phyloP scores from a whole-genome alignment of 768 basidiomycete genomes.

The Lentinula sp. region DNA sequence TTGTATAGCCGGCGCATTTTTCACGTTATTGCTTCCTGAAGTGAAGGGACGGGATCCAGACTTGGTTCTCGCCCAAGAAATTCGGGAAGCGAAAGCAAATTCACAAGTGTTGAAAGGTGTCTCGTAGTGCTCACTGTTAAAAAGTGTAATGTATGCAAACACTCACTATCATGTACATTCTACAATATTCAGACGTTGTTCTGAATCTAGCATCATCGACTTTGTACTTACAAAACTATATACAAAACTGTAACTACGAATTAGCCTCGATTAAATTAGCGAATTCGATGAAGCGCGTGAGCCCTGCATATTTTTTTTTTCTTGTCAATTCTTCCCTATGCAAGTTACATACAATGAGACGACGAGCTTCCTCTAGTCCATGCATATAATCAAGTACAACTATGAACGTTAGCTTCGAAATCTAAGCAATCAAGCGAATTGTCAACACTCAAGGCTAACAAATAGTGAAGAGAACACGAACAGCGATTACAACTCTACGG shows the following conservation, averaged over 20 bases:
- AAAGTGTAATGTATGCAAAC: too few species aligned
- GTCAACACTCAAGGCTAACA: neutral
- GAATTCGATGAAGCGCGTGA: too few species aligned
- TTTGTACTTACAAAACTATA: too few species aligned
- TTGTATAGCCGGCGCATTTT: slow-evolving; percentile 48
- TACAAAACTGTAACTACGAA: too few species aligned
- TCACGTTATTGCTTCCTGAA: slow-evolving; percentile 43
- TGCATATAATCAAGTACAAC: neutral
- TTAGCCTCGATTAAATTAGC: too few species aligned
- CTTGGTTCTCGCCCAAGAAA: slow-evolving; percentile 33
- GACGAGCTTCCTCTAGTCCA: neutral
- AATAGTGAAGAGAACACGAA: neutral
- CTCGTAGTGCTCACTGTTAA: neutral
- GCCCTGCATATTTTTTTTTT: too few species aligned
- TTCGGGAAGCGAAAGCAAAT: slow-evolving; percentile 10
- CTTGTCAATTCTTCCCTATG: too few species aligned
- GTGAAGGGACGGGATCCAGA: slow-evolving; percentile 46
- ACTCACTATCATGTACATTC: too few species aligned
- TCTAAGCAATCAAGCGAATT: neutral
- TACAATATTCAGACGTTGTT: too few species aligned
- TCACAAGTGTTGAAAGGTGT: neutral
- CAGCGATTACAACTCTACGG: neutral
- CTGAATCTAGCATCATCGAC: too few species aligned
- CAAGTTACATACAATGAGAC: too few species aligned
- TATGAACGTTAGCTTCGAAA: neutral